Conservation (phyloP, 2,329 filamentous ascomycete species). For the Stemphylium vesicarium region DNA sequence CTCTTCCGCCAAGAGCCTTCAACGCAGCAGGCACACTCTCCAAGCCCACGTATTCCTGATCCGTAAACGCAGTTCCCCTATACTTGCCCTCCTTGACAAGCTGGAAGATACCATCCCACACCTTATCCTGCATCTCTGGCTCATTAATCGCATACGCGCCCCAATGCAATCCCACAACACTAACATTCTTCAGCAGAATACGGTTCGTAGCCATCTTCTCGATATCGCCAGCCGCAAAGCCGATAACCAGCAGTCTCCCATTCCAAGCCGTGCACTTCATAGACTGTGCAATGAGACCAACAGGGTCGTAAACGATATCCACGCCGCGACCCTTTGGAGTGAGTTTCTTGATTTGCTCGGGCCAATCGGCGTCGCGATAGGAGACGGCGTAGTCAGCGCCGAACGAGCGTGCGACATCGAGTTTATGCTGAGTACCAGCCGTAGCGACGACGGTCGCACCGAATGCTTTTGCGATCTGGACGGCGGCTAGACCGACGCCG, state of each 20-base stretch:
- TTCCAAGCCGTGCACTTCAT: slow-evolving; percentile 96
- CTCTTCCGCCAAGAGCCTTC: slow-evolving; percentile 76
- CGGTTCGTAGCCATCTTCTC: slow-evolving; percentile 94
- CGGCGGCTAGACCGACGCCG: slow-evolving; percentile 87
- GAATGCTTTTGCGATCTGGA: slow-evolving; percentile 91
- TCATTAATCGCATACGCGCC: slow-evolving; percentile 80
- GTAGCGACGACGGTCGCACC: slow-evolving; percentile 94
- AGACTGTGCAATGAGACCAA: slow-evolving; percentile 84
- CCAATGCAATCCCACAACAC: slow-evolving; percentile 89
- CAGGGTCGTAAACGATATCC: slow-evolving; percentile 94
- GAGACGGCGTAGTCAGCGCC: slow-evolving; percentile 85
- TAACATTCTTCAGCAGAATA: slow-evolving; percentile 91
- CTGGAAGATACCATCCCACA: slow-evolving; percentile 83
- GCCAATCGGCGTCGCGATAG: slow-evolving; percentile 71
- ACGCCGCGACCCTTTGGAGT: slow-evolving; percentile 77
- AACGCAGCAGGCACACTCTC: slow-evolving; percentile 80
- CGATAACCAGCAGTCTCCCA: slow-evolving; percentile 83
- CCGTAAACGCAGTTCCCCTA: slow-evolving; percentile 79
- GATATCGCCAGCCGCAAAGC: slow-evolving; percentile 84
- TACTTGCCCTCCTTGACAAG: slow-evolving; percentile 81
- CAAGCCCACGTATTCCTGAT: slow-evolving; percentile 81
- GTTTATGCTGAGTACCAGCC: slow-evolving; percentile 79
- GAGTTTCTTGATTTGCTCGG: slow-evolving; percentile 74
- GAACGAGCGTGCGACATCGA: slow-evolving; percentile 77
- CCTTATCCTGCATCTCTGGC: slow-evolving; percentile 69